Evolutionary conservation across 208 protist species (phyloP).

Genomic region (Acanthamoeba pearcei): DNA sequence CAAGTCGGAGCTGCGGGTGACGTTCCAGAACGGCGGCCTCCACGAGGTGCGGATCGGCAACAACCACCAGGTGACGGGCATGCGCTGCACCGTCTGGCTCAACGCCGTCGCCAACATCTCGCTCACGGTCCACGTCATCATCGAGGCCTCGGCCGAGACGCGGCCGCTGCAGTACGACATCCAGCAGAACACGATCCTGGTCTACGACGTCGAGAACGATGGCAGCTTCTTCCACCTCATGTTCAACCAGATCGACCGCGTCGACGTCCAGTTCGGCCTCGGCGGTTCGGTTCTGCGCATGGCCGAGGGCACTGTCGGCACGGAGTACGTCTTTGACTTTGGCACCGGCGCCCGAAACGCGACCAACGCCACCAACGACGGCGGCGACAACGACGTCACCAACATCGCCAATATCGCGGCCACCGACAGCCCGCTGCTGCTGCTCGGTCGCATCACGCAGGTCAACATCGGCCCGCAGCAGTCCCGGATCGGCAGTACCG

Average conservation of each 20-base stretch:
- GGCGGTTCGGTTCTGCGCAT: constrained; percentile 31
- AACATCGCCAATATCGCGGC: constrained; percentile 19
- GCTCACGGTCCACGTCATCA: constrained; percentile 1
- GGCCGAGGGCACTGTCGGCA: constrained; percentile 30
- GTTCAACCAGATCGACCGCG: constrained; percentile 19
- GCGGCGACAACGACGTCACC: not conserved
- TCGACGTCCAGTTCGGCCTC: constrained; percentile 52
- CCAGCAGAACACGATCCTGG: constrained; percentile 60
- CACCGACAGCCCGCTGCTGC: constrained; percentile 25
- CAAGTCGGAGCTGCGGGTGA: constrained; percentile 52
- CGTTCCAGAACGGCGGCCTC: not conserved
- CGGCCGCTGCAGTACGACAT: constrained; percentile 63
- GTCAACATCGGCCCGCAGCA: constrained; percentile 5
- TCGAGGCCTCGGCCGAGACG: constrained; percentile 39
- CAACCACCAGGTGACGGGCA: not conserved
- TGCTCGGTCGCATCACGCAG: not conserved
- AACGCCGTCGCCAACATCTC: not conserved
- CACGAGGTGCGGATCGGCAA: constrained; percentile 58
- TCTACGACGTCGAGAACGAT: not conserved
- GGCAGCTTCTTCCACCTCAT: constrained; percentile 70
- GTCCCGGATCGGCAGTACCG: not conserved
- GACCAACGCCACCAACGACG: not conserved
- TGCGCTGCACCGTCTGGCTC: constrained; percentile 70
- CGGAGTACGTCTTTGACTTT: constrained; percentile 64
- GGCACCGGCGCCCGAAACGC: not conserved